Base-by-base conservation (phyloP, 768 basidiomycete species). In the Lactarius vividus region DNA sequence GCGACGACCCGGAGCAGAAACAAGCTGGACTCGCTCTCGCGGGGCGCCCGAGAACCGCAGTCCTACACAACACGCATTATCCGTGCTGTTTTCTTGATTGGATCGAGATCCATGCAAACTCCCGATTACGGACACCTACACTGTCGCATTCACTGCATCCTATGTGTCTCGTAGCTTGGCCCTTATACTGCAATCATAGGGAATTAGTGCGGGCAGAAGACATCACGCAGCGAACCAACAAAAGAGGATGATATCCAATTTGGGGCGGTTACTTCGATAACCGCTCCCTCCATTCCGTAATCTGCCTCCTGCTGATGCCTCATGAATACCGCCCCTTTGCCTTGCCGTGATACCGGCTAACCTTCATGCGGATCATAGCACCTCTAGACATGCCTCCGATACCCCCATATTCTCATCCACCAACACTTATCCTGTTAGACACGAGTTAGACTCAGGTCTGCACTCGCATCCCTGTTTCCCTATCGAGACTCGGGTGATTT, bases 241-340 rank as follows among this genome's bases (percentile, higher is more conserved):
- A 37, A 20, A 16, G 33, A 6, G 15, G 58, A 31, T n/a, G 40
- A 44, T 33, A 56, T 11, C 40, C 10, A 9, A 26, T 13, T 55
- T 42, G 28, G 52, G 49, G 2, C 15, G 15, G 35, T 18, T 20
- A 6, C 35, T 11, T 33, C 31, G 3, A 33, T n/a, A 18, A 16
- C 31, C 16, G 23, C 57, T 6, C 26, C 46, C 57, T 6, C 26
- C 46, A 64, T 57, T 16, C 35, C 63, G 57, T 64, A 52, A 64
- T 57, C 10, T 57, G 20, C 33, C 37, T 40, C 20, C 23, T 37
- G 26, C 33, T 5, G 20, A n/a, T 42, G 57, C 61, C 66, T 67
- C 66, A 35, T 35, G 61, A 35, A 59, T 40, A 44, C 66, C 23
- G 52, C 52, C 53, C 66, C 49, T 23, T 57, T 31, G 52, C 66